Evolutionary conservation across 2,329 filamentous ascomycete genomes (phyloP), one percentile per base, ranked within the genome.

Genomic region (Pestalotiopsis sp.): DNA sequence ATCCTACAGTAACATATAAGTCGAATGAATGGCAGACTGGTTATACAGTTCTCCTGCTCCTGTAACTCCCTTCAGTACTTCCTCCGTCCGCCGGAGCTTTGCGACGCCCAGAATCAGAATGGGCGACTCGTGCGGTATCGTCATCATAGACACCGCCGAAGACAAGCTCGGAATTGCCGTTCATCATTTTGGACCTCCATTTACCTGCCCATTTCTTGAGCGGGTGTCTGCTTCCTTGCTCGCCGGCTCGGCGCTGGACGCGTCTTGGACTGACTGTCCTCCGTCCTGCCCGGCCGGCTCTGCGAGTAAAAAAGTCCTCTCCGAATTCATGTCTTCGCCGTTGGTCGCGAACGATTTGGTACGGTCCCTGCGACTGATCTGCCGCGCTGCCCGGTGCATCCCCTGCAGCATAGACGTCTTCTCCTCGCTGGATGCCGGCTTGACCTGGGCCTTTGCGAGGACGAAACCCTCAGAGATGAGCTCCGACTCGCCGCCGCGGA

Each of bases 401-500:
- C 68, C 68, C 4, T 65, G 58, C 17, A 67, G 49, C 31, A 67
- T 31, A 20, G 64, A 38, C 25, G 61, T 65, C 60, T 65, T 67
- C 61, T 69, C 68, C 61, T 69, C 68, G 55, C 60, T 45, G 36
- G 64, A 61, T 17, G 68, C 68, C 20, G 31, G 41, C 62, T 65
- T 66, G 39, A 64, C 63, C 39, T 69, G 68, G 14, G 25, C 6
- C 65, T 69, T 67, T 27, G 25, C n/a, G n/a, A 69, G 52, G 9
- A 69, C 62, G 62, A 62, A 49, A 20, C 68, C 68, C 62, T 69
- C 65, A 57, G 60, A 57, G 20, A 67, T n/a, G 14, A 69, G 65
- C 27, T 69, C 68, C 13, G 65, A 64, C 38, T 67, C 68, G 38
- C 65, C 68, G 9, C 60, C 61, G 13, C 68, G 36, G 39, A 60